phyloP scores from a whole-genome alignment of 2,329 filamentous ascomycete species.

The Chalaropsis ovoidea region DNA sequence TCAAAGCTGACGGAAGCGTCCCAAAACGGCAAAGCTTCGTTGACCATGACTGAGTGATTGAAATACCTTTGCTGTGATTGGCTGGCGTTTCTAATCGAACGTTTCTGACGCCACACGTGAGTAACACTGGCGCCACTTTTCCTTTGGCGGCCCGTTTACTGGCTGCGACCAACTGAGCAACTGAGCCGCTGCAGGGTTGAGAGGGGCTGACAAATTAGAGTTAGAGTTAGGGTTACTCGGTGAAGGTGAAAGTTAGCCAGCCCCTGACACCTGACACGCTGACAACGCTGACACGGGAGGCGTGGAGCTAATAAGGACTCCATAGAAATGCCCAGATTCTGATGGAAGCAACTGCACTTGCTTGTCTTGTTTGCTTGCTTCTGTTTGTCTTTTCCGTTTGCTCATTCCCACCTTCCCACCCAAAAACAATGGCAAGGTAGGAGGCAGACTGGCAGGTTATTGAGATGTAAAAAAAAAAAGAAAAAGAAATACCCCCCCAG shows the following conservation, averaged over 20 bases:
- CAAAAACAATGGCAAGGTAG: too few species aligned
- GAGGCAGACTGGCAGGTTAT: too few species aligned
- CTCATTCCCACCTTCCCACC: too few species aligned
- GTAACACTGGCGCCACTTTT: conserved; percentile 17
- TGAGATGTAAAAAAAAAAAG: too few species aligned
- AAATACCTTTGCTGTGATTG: conserved; percentile 25
- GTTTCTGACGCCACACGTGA: conserved; percentile 7
- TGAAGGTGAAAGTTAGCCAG: background rate
- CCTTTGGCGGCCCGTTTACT: background rate
- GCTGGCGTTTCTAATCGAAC: conserved; percentile 16
- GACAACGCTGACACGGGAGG: background rate
- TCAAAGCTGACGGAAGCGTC: conserved; percentile 15
- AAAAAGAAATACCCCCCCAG: too few species aligned
- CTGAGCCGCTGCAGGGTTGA: too few species aligned
- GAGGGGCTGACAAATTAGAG: background rate
- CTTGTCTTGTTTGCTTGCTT: background rate
- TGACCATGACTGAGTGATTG: conserved; percentile 23
- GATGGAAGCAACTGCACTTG: background rate
- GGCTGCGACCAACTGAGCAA: background rate
- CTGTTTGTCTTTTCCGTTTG: background rate
- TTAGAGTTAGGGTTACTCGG: background rate
- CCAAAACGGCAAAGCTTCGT: conserved; percentile 18
- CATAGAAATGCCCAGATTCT: background rate
- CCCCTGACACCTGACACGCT: background rate
- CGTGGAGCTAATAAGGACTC: background rate